Conservation (phyloP, 2,329 filamentous ascomycete genomes). For the Tolypocladium ovalisporum region DNA sequence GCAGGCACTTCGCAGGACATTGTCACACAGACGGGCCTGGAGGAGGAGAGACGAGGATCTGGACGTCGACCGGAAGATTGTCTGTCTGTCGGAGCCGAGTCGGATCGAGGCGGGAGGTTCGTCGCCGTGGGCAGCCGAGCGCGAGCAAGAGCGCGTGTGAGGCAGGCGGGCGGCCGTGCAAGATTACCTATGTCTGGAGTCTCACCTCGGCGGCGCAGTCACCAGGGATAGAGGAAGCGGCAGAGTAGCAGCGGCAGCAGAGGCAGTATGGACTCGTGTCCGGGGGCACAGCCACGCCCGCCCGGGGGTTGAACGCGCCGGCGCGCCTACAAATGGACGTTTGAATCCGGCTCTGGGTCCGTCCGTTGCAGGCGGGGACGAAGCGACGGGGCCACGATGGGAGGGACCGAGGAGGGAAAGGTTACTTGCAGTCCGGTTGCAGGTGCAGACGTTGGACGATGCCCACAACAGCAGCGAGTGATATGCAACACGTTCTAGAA, state of each 20-base stretch:
- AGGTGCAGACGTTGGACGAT: neutral
- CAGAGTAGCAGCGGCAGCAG: neutral
- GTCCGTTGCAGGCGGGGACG: neutral
- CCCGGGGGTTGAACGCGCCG: neutral
- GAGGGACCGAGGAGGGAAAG: neutral
- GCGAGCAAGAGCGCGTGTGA: neutral
- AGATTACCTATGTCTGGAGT: neutral
- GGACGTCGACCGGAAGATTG: neutral
- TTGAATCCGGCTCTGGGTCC: neutral
- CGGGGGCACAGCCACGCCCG: neutral
- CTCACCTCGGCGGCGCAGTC: neutral
- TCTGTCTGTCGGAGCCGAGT: neutral
- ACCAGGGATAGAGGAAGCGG: too few species aligned
- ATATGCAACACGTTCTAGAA: neutral
- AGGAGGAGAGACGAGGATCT: neutral
- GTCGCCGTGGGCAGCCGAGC: neutral
- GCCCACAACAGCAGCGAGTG: neutral
- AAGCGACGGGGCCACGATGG: neutral
- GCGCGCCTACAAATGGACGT: neutral
- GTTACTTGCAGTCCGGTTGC: neutral
- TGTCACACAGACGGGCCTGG: neutral
- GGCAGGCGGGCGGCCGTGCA: neutral
- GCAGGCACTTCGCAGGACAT: conserved; percentile 3
- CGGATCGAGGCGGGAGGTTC: neutral
- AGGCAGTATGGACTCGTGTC: neutral